Percentiles rank a stretch among this genome's conserved stretches.
These are phyloP conservation scores for Aureobasidium leucospermi DNA, from an alignment of 2,329 filamentous ascomycete genomes.

Conservation along the genomic window DNA sequence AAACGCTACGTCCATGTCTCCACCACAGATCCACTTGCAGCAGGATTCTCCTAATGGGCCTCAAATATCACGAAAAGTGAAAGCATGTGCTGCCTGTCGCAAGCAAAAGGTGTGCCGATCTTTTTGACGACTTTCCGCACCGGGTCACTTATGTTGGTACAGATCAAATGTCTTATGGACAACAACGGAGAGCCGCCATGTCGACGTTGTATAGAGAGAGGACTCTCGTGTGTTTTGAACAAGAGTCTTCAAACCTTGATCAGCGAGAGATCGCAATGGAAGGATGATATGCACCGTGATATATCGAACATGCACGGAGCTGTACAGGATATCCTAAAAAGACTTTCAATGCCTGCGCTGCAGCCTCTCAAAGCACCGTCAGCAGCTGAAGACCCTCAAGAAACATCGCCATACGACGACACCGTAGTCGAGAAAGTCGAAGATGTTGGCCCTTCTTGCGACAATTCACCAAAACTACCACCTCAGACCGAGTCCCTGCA, in stretches of 20 bases:
- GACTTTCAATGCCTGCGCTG: slow-evolving; percentile 31
- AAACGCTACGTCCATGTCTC: slow-evolving; percentile 1
- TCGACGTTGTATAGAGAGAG: slow-evolving; percentile 43
- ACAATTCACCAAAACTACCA: slow-evolving; percentile 25
- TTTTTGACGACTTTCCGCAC: not conserved
- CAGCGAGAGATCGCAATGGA: slow-evolving; percentile 33
- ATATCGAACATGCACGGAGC: slow-evolving; percentile 28
- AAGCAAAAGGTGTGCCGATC: slow-evolving; percentile 36
- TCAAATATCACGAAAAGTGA: slow-evolving; percentile 14
- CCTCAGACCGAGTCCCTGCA: slow-evolving; percentile 19
- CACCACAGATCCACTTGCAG: not conserved
- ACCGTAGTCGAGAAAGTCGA: slow-evolving; percentile 18
- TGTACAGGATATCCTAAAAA: slow-evolving; percentile 35
- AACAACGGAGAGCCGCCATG: slow-evolving; percentile 39
- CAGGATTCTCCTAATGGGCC: slow-evolving; percentile 7
- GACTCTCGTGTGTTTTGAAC: slow-evolving; percentile 44
- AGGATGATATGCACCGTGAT: slow-evolving; percentile 21
- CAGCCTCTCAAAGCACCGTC: slow-evolving; percentile 30
- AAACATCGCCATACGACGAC: slow-evolving; percentile 10
- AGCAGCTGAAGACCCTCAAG: slow-evolving; percentile 12
- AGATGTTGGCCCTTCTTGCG: slow-evolving; percentile 25
- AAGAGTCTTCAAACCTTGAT: slow-evolving; percentile 42
- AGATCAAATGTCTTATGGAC: slow-evolving; percentile 49
- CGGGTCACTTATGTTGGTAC: slow-evolving; percentile 38
- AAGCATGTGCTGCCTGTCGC: slow-evolving; percentile 46